phyloP scores from a whole-genome alignment of 2,329 filamentous ascomycete genomes.

The Penicillium sumatraense region DNA sequence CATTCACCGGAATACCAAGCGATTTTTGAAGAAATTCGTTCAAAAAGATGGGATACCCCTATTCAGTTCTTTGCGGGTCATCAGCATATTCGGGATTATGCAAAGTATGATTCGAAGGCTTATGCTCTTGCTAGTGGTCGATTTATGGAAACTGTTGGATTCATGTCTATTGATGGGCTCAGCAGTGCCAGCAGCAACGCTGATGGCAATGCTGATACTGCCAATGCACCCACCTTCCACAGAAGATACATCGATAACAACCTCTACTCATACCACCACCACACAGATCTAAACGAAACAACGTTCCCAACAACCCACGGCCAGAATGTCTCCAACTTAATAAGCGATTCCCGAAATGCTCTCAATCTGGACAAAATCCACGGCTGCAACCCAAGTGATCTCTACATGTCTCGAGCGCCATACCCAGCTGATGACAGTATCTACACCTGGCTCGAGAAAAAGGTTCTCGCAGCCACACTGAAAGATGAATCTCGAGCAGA shows the following conservation, averaged over 20 bases:
- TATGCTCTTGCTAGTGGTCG: slow-evolving; percentile 84
- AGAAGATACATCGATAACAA: slow-evolving; percentile 95
- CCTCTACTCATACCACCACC: slow-evolving; percentile 78
- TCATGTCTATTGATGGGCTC: slow-evolving; percentile 80
- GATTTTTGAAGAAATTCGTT: slow-evolving; percentile 78
- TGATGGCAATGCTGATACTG: too few relatives aligned
- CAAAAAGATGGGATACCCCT: slow-evolving; percentile 76
- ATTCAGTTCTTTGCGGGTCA: slow-evolving; percentile 94
- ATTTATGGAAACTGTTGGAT: slow-evolving; percentile 94
- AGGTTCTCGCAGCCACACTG: slow-evolving; percentile 73
- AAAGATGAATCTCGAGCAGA: slow-evolving; percentile 62
- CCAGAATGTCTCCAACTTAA: slow-evolving; percentile 70
- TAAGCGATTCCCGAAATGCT: slow-evolving; percentile 69
- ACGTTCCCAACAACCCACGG: slow-evolving; percentile 80
- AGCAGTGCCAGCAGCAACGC: slow-evolving; percentile 32
- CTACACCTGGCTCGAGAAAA: slow-evolving; percentile 76
- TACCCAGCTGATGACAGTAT: slow-evolving; percentile 77
- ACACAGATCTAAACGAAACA: slow-evolving; percentile 71
- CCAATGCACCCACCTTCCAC: slow-evolving; percentile 70
- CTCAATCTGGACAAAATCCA: slow-evolving; percentile 74
- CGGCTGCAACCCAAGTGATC: slow-evolving; percentile 80
- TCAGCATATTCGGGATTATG: slow-evolving; percentile 83
- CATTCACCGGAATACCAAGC: slow-evolving; percentile 77
- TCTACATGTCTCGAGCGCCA: slow-evolving; percentile 80
- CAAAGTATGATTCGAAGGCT: slow-evolving; percentile 75